These are phyloP conservation scores for Penicillium sp. DNA, from an alignment of 2,329 filamentous ascomycete genomes.

Conservation along the genomic window DNA sequence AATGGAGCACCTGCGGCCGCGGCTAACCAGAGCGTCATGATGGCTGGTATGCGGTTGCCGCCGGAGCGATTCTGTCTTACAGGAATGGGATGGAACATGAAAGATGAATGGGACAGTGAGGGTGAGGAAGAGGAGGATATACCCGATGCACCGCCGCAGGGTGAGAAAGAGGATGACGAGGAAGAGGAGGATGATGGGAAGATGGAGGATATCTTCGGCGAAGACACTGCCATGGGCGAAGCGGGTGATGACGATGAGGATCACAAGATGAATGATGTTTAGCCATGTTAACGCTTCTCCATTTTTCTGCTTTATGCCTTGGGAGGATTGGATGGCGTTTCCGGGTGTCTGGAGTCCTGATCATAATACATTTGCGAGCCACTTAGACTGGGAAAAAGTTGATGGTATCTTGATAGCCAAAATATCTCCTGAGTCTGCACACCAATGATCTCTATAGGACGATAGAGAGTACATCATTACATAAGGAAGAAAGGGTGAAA, in stretches of 20 bases:
- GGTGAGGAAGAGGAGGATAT: slow-evolving; percentile 46
- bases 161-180: slow-evolving; percentile 34
- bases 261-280: slow-evolving; percentile 46
- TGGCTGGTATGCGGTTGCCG: slow-evolving; percentile 59
- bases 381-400: slow-evolving; percentile 1
- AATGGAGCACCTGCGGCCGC: slow-evolving; percentile 21
- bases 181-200: slow-evolving; percentile 48
- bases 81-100: slow-evolving; percentile 57
- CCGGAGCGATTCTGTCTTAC: slow-evolving; percentile 63
- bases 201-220: slow-evolving; percentile 51
- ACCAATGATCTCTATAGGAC: background rate
- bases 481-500: background rate
- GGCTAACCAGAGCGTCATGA: slow-evolving; percentile 37
- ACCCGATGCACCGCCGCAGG: slow-evolving; percentile 20
- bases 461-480: background rate
- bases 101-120: slow-evolving; percentile 60
- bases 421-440: background rate
- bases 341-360: slow-evolving; percentile 17
- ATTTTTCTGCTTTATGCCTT: background rate
- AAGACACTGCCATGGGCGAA: slow-evolving; percentile 41
- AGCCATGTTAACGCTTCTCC: slow-evolving; percentile 7
- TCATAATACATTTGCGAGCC: background rate
- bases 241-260: slow-evolving; percentile 40
- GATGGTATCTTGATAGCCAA: background rate
- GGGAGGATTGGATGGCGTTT: slow-evolving; percentile 15